phyloP scores from a whole-genome alignment of 2,329 filamentous ascomycete genomes.

The Pestalotiopsis sp. region DNA sequence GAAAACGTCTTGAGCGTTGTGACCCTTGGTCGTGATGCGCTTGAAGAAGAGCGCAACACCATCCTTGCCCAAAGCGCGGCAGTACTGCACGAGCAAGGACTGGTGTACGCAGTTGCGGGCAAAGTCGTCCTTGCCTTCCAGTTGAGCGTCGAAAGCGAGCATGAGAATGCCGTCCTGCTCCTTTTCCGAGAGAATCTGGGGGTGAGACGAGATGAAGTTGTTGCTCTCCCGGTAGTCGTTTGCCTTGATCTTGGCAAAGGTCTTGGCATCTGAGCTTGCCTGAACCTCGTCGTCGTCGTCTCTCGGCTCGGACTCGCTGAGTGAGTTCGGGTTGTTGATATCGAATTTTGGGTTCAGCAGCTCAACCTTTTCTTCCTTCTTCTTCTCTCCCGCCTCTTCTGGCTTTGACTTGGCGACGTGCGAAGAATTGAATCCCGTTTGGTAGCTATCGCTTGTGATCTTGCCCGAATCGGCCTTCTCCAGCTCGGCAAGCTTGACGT shows the following conservation, averaged over 20 bases:
- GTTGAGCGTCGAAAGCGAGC: slow-evolving; percentile 86
- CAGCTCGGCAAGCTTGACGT: slow-evolving; percentile 74
- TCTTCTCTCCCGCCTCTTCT: slow-evolving; percentile 37
- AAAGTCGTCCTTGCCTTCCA: slow-evolving; percentile 75
- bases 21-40: slow-evolving; percentile 84
- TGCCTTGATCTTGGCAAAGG: slow-evolving; percentile 78
- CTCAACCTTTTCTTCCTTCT: slow-evolving; percentile 62
- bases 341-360: slow-evolving; percentile 71
- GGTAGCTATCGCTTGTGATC: slow-evolving; percentile 90
- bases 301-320: slow-evolving; percentile 19
- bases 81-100: slow-evolving; percentile 91
- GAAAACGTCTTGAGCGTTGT: slow-evolving; percentile 91
- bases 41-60: slow-evolving; percentile 95
- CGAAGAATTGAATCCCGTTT: slow-evolving; percentile 89
- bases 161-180: slow-evolving; percentile 91
- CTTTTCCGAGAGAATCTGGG: slow-evolving; percentile 76
- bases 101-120: slow-evolving; percentile 91
- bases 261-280: slow-evolving; percentile 75
- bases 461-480: slow-evolving; percentile 85
- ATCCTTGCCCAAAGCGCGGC: slow-evolving; percentile 83
- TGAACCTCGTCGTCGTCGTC: slow-evolving; percentile 75
- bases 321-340: slow-evolving; percentile 31
- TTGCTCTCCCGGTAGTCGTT: slow-evolving; percentile 75
- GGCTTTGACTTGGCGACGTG: slow-evolving; percentile 57
- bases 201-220: slow-evolving; percentile 78